Evolutionary conservation across 805 yeast species (phyloP), one percentile per base, ranked within the genome.

Genomic region (Suhomyces prunicola): DNA sequence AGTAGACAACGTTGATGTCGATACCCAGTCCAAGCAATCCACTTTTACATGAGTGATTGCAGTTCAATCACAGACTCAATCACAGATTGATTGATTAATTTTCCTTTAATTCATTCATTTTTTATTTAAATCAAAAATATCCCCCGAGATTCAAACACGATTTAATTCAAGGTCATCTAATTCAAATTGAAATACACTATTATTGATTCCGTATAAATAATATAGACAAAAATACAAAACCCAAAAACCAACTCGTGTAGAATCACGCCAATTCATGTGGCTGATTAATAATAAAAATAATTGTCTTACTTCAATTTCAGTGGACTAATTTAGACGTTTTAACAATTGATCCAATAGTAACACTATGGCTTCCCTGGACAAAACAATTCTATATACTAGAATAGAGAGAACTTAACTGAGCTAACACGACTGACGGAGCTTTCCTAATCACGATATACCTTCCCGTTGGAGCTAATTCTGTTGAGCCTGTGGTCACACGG

Each of bases 11-110:
- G 26, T 52, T 45, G 50, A 53, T 13, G 46, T 53, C 24, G 53
- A 53, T 12, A 48, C 50, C 40, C 44, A 45, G 23, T 53, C 55
- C 8, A 50, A 49, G 47, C 44, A 47, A 19, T 49, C 53, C 17
- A 24, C 33, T 41, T 23, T 52, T 29, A 48, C 23, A 17, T 19
- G 8, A 19, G 13, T 17, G 9, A 6, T 39, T 36, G 22, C 41
- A 19, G 10, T 3, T 35, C 40, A 35, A 15, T 36, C 41, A 8
- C 12, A 27, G 29, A 27, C 8, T 36, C 23, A 17, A 15, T 36
- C 8, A 1, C 22, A 15, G 12, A 6, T 8, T 17, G 42, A 17
- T 17, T 33, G 36, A 33, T 7, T 33, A 17, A 33, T 7, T 17
- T 24, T 19, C 5, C 15, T 36, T 19, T 39, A 39, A 39, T 39